Evolutionary conservation across 2,329 filamentous ascomycete genomes (phyloP), one percentile per base, ranked within the genome.

Genomic region (Pseudogymnoascus sp.): DNA sequence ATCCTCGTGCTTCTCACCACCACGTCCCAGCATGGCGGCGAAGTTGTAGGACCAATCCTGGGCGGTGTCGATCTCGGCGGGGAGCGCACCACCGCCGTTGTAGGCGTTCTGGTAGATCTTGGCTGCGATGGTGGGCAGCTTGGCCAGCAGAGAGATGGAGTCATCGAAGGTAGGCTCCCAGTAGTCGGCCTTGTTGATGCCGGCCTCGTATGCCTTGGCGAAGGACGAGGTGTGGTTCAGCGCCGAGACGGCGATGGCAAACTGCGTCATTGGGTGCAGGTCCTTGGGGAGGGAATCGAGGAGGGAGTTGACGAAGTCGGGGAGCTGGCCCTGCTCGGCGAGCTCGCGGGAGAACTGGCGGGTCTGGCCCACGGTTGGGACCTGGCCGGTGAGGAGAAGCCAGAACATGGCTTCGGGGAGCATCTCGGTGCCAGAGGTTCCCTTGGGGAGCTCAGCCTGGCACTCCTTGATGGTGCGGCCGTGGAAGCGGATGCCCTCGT

Each of bases 31-130:
- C 86, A 97, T 92, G 68, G 92, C 90, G 53, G 95, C 95, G 73
- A 97, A 99, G 83, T 99, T 99, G 83, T 97, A 96, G 0, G 93
- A 89, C 95, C 95, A 99, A 78, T 99, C 95, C 78, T 97, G 91
- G 69, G 89, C 83, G 64, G 85, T 77, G 71, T 99, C 93, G 60
- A 96, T 81, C 75, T 89, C 80, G 70, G 88, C 84, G 8, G 91
- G 87, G 67, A 96, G 81, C 68, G 89, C 80, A 72, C 88, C 87
- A 76, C 93, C 86, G 70, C 82, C 78, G 74, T 85, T 81, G 83
- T 95, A 90, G 67, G 91, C 82, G 76, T 95, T 95, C 73, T 96
- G 91, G 83, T 99, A 97, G 74, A 99, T 97, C 78, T 96, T 96
- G 65, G 95, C 95, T 28, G 95, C 95, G 70, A 99, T 93, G 66